Conservation (phyloP, 2,329 filamentous ascomycete genomes). For the Escovopsis weberi region DNA sequence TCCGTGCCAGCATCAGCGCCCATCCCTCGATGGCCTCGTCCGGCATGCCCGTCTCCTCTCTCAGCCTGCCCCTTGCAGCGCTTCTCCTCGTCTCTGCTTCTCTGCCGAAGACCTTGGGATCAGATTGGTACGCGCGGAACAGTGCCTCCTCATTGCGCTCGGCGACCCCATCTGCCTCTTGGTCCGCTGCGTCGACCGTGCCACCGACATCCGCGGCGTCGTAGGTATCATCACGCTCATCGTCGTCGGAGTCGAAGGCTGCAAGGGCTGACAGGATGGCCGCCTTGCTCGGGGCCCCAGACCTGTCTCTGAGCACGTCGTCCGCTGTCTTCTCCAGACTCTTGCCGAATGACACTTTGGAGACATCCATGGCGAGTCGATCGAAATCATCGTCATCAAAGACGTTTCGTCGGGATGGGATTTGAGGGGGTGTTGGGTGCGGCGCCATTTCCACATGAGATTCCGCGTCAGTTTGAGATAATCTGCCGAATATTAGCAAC, state of each 20-base stretch:
- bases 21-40: constrained; percentile 92
- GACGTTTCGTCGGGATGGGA: constrained; percentile 52
- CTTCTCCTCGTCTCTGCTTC: constrained; percentile 56
- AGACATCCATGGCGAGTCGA: constrained; percentile 48
- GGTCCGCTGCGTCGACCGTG: constrained; percentile 58
- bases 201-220: constrained; percentile 86
- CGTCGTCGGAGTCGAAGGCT: constrained; percentile 83
- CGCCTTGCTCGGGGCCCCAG: constrained; percentile 57
- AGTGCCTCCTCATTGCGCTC: constrained; percentile 54
- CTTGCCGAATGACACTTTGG: constrained; percentile 68
- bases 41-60: constrained; percentile 70
- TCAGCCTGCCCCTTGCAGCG: constrained; percentile 46
- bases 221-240: constrained; percentile 94
- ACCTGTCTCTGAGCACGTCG: constrained; percentile 50
- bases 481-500: constrained; percentile 14
- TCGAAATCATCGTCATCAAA: constrained; percentile 75
- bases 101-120: constrained; percentile 52
- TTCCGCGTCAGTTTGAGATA: constrained; percentile 12
- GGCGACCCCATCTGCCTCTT: constrained; percentile 31
- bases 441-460: constrained; percentile 34
- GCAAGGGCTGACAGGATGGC: constrained; percentile 80
- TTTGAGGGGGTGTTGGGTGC: constrained; percentile 40
- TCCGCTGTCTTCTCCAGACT: constrained; percentile 52
- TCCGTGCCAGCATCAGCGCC: constrained; percentile 70
- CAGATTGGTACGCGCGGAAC: constrained; percentile 55